A percentile compares a stretch with the other conserved stretches of the same genome.
Evolutionary conservation across 202 grass and related monocot species (phyloP).

Genomic region (Carex arenaria): DNA sequence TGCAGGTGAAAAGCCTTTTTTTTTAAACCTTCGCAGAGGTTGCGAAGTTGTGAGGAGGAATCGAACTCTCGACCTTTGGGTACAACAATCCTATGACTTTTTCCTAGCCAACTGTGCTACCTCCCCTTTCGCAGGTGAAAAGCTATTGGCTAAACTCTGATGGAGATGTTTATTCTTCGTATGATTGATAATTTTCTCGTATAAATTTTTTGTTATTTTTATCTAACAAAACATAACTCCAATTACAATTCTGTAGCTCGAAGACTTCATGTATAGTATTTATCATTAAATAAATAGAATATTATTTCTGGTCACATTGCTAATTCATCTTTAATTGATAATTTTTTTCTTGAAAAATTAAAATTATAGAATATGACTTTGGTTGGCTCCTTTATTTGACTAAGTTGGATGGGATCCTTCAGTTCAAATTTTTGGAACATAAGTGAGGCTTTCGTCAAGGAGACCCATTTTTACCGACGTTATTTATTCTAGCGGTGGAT

Average conservation of each 20-base stretch:
- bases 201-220: constrained; percentile 18
- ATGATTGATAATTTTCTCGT: constrained; percentile 90
- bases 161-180: constrained; percentile 74
- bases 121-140: too few relatives aligned
- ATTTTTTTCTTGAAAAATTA: too few relatives aligned
- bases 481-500: too few relatives aligned
- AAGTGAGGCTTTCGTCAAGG: too few relatives aligned
- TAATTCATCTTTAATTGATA: not conserved
- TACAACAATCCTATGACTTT: too few relatives aligned
- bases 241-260: constrained; percentile 4
- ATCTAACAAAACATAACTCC: not conserved
- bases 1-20: constrained; percentile 47
- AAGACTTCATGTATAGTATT: not conserved
- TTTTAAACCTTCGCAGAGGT: too few relatives aligned
- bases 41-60: too few relatives aligned
- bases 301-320: not conserved
- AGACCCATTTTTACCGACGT: too few relatives aligned
- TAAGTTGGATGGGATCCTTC: not conserved
- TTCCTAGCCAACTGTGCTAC: too few relatives aligned
- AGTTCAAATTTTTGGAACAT: too few relatives aligned
- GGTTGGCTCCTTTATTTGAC: not conserved
- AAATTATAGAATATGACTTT: not conserved
- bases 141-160: constrained; percentile 99
- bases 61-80: too few relatives aligned
- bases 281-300: not conserved